Evolutionary conservation across 2,329 filamentous ascomycete species (phyloP), one percentile per base, ranked within the genome.

Genomic region (Penicillium sp.): DNA sequence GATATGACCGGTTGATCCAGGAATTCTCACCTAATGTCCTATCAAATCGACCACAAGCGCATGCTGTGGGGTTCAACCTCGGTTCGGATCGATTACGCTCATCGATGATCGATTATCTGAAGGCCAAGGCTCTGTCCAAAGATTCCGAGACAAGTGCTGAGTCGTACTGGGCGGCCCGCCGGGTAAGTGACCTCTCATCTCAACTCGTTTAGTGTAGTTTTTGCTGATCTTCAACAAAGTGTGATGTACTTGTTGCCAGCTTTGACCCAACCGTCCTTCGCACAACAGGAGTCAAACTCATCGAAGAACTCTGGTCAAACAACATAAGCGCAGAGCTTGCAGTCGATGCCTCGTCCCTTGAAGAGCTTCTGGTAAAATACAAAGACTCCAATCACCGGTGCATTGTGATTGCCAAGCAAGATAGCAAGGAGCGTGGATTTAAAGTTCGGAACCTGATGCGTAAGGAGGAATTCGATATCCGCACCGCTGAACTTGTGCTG

Each of bases 21-120:
- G 90, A 96, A 60, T 90, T 96, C 69, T 85, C 88, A 9, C 89
- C 90, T 6, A 88, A 86, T 62, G 83, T 86, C 42, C 81, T 85
- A 41, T 82, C 81, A 25, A 83, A 83, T 56, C 79, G 83, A 43
- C 81, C 85, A 55, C 86, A 88, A 66, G 85, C 86, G 21, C 91
- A 96, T 70, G 93, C 91, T 6, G 94, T 97, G 12, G 94, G 96
- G 1, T 93, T 97, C 70, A 96, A 92, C 68, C 79, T 97, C 41
- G 90, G 90, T 25, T 96, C 93, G 86, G 93, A 97, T 67, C 86
- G 89, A 57, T 79, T 96, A 4, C 87, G 88, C 7, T 85, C 85
- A 41, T 81, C 81, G 1, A 86, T 90, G 70, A 62, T 68, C 13
- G 80, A 81, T 35, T 82, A 82, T 62, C 69, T 83, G 13, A 80